phyloP scores from a whole-genome alignment of 306 rosid genomes.

The Begonia masoniana region DNA sequence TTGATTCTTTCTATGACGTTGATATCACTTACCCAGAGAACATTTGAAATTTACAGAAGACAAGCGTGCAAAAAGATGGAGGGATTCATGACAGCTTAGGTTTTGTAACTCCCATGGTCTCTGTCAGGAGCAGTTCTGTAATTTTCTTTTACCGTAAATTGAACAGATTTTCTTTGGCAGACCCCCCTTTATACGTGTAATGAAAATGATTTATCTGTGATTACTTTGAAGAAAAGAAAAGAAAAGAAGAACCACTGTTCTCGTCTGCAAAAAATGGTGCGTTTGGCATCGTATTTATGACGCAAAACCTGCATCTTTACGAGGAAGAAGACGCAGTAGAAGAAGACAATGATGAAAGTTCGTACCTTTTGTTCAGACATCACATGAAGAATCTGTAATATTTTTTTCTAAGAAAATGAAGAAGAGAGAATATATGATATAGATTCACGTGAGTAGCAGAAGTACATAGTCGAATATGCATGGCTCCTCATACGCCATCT shows the following conservation, averaged over 20 bases:
- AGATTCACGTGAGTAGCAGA: no score
- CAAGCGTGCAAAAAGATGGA: conserved; percentile 8
- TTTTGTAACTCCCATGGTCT: conserved; percentile 32
- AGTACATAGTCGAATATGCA: conserved; percentile 34
- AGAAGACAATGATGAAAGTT: conserved; percentile 8
- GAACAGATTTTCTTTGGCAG: conserved; percentile 9
- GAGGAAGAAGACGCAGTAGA: not conserved
- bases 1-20: no score
- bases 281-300: no score
- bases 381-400: conserved; percentile 10
- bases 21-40: no score
- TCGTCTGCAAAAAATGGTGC: no score
- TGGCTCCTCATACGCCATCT: conserved; percentile 99
- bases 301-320: no score
- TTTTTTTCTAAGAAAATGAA: no score
- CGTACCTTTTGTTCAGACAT: conserved; percentile 4
- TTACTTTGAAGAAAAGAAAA: no score
- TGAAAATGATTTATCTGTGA: no score
- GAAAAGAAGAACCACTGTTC: no score
- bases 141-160: not conserved
- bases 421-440: no score
- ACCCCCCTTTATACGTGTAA: conserved; percentile 19
- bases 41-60: conserved; percentile 10
- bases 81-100: conserved; percentile 1
- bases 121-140: not conserved